Evolutionary conservation across 2,329 filamentous ascomycete species (phyloP), one percentile per base, ranked within the genome.

Genomic region (Cercospora brassicicola): DNA sequence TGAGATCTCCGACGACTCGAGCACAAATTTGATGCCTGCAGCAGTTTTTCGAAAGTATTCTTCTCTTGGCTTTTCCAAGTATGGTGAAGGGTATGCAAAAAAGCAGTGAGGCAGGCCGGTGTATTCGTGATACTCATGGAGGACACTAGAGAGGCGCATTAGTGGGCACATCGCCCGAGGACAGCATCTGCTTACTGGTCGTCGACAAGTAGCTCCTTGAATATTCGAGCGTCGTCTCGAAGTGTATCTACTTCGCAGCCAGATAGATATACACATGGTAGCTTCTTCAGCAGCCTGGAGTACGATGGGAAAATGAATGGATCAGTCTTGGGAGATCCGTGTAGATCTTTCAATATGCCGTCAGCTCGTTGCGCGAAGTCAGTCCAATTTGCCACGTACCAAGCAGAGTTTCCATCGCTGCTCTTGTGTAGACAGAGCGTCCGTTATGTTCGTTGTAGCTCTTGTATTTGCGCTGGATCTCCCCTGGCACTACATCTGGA

Each of bases 271-370:
- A 68, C 66, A 39, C 65, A 65, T 9, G 69, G 69, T 3, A 71
- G 62, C 13, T 68, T 63, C 33, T 65, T 69, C 42, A 71, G 11
- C 20, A 73, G 66, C 3, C 72, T 67, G 71, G 82, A 80, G 4
- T 81, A 71, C 23, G 64, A 62, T 28, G 67, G 53, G 59, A 69
- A 71, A 7, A 72, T 63, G 51, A 65, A 70, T 5, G 70, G 67
- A 53, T 71, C 69, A 9, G 57, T 64, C 18, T 13, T 53, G 8
- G 67, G 61, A 26, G 69, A 67, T n/a, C 59, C 62, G 31, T 67
- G 64, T 2, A 71, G 36, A 4, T 62, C 64, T 67, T 18, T 8
- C 15, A n/a, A 4, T 13, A 5, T 39, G 18, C 13, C 13, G 61
- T 57, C 48, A 53, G 33, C 20, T 11, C 13, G 13, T 13, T 11